Evolutionary conservation across 2,329 filamentous ascomycete species (phyloP).

Genomic region (Orbilia oligospora): DNA sequence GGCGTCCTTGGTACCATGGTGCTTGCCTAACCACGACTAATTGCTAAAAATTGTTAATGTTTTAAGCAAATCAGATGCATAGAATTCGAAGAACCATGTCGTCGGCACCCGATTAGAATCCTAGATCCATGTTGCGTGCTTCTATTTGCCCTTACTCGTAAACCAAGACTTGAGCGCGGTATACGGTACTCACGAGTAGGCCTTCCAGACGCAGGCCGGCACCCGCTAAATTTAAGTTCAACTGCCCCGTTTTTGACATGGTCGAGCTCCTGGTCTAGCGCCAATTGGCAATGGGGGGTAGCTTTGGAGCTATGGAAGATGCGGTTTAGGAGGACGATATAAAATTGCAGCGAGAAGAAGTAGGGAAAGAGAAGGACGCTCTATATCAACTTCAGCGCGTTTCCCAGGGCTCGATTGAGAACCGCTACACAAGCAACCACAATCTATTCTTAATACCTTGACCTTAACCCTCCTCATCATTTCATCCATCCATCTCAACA

Average conservation of each 20-base stretch:
- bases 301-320: conserved; percentile 30
- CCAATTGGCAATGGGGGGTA: conserved; percentile 29
- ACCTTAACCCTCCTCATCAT: background rate
- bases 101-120: background rate
- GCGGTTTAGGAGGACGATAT: background rate
- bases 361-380: background rate
- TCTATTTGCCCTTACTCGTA: background rate
- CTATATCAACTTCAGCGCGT: conserved; percentile 4
- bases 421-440: background rate
- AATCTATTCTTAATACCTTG: background rate
- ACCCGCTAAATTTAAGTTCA: background rate
- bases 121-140: conserved; percentile 17
- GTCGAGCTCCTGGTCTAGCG: conserved; percentile 16
- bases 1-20: background rate
- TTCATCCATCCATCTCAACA: background rate
- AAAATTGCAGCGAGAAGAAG: background rate
- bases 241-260: conserved; percentile 25
- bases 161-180: background rate
- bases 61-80: conserved; percentile 5
- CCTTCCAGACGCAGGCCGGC: background rate
- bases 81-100: conserved; percentile 15
- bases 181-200: background rate
- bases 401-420: background rate
- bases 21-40: conserved; percentile 3
- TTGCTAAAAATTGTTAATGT: background rate